Base-by-base conservation (phyloP, 495 filamentous ascomycete species). In the Aspergillus olivimuriae region DNA sequence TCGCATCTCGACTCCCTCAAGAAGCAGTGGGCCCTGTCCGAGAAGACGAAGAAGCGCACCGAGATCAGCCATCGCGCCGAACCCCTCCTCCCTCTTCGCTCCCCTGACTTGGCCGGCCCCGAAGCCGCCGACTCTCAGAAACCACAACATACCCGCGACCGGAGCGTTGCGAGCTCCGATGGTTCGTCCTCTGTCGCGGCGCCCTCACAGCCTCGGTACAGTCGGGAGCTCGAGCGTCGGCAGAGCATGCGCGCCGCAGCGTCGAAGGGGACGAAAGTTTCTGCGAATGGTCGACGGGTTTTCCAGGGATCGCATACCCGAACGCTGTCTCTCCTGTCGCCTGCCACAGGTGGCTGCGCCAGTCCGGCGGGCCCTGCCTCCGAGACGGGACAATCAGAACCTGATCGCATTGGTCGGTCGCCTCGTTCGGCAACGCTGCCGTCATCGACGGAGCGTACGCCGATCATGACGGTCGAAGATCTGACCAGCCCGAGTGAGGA, bases 281-380 rank as follows among this genome's bases (percentile, higher is more conserved):
- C 67, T 3, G 56, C 64, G 4, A 73, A 68, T 43, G 69, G 69
- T 20, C 53, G 81, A 45, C 80, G 77, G 38, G 78, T 86, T 3
- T 80, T 86, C 55, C 72, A 83, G 30, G 84, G 84, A 19, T 83
- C 87, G 22, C 88, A 95, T 61, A 78, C 86, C 1, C 74, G 90
- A 30, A 81, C 89, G 2, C 59, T 97, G 33, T 95, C 89, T 5
- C 61, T 97, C 47, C 66, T 97, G 7, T 91, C 89, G n/a, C 85
- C 89, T 0, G 70, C 51, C 3, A 44, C 61, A 19, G 57, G 50
- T 7, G 73, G 47, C 12, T 28, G 38, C 46, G 48, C 51, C 17
- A n/a, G n/a, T n/a, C 66, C 59, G 7, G 68, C 73, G 26, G 50
- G 28, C 14, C 43, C 36, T 1, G 51, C 41, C 39, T 43, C 41